Percentiles rank a stretch among this genome's conserved stretches.
Conservation (phyloP, 202 grass and related monocot species). For the Sporobolus alterniflorus region DNA sequence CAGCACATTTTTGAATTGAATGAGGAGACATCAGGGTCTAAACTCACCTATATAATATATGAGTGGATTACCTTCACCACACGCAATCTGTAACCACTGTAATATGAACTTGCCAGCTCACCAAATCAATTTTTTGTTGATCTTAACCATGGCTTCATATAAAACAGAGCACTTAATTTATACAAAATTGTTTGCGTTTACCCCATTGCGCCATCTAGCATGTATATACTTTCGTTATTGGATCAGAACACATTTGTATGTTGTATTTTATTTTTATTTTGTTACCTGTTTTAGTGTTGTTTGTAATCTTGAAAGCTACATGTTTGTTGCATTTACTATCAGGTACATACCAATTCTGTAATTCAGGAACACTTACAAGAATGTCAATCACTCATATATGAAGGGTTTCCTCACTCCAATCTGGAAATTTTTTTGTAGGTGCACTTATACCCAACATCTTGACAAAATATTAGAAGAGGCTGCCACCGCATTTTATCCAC, state of each 20-base stretch:
- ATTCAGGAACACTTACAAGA: conserved; percentile 4
- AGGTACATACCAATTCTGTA: conserved; percentile 48
- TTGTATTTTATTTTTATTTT: neutral
- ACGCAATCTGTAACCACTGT: neutral
- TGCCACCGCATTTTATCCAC: conserved; percentile 77
- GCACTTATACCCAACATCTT: conserved; percentile 85
- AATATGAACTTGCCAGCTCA: neutral
- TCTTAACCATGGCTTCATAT: neutral
- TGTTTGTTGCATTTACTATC: conserved; percentile 93
- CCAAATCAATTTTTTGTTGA: neutral
- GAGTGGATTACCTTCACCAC: neutral
- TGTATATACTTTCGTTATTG: neutral
- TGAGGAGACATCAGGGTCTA: neutral
- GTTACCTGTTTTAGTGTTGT: neutral
- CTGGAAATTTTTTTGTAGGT: conserved; percentile 55
- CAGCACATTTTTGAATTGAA: neutral
- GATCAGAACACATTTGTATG: neutral
- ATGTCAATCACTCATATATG: neutral
- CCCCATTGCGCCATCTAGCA: neutral
- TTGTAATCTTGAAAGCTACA: conserved; percentile 10
- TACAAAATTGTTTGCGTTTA: neutral
- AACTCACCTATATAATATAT: neutral
- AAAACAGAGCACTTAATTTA: neutral
- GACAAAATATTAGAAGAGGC: conserved; percentile 87
- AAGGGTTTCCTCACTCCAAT: neutral